Evolutionary conservation across 331 rosid species (phyloP), one percentile per base, ranked within the genome.

Genomic region (Cydonia oblonga): DNA sequence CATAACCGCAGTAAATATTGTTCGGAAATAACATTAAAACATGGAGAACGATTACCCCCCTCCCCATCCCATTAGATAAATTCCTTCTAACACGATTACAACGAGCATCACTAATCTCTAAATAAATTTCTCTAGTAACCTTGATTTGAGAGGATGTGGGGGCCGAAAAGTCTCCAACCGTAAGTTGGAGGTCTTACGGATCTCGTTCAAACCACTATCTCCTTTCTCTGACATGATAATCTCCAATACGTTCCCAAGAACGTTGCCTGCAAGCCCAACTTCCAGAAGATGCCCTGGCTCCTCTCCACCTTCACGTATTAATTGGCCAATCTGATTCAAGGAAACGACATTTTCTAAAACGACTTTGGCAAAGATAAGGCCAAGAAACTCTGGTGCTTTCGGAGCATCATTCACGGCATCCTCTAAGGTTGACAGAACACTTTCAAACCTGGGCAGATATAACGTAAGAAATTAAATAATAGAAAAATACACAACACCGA

Each of bases 391-490:
- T 1, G 97, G 82, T 56, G 96, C 98, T 78, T 68, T 89, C 1
- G 98, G 98, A 35, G 98, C 97, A 57, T 93, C 98, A 53, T 77
- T 93, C 30, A 93, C 90, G 0, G 88, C 85, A 72, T 93, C 98
- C 80, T 93, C 97, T 78, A 93, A 74, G 35, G 73, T 59, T 32
- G 78, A 24, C n/a, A 93, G 89, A 86, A 86, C 93, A 53, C 80
- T 49, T 82, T 87, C 90, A 58, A 93, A 88, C 90, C 98, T 93
- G 78, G 44, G 64, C 75, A 76, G 57, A 51, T 38, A 15, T 12
- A 69, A 24, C 29, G n/a, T n/a, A 22, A 57, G 72, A n/a, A 14
- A 71, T 30, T 20, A 29, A 42, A 33, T 40, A 24, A 58, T 44
- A 11, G 22, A 38, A 15, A 68, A 46, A 23, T 8, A 6, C 53